phyloP scores from a whole-genome alignment of 176 grass and related monocot genomes.

The Bothriochloa decipiens region DNA sequence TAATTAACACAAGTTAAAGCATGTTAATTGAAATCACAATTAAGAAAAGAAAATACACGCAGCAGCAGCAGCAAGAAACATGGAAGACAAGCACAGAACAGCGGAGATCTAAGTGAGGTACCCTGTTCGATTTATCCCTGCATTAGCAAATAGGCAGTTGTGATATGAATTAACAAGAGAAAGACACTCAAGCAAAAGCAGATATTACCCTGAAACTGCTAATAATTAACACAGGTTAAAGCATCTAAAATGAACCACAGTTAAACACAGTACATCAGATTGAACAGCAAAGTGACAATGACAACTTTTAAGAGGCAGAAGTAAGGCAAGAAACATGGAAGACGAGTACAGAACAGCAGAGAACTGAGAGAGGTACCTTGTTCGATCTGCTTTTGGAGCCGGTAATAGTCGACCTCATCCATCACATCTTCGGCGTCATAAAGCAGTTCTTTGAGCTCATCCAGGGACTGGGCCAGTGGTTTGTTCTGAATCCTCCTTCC shows the following conservation, averaged over 20 bases:
- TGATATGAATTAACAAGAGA: background rate
- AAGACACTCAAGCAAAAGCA: background rate
- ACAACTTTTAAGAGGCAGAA: too few relatives aligned
- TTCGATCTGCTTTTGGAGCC: background rate
- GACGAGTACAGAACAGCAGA: background rate
- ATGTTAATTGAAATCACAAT: background rate
- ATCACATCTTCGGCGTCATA: conserved; percentile 22
- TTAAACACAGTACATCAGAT: too few relatives aligned
- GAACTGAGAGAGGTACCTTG: background rate
- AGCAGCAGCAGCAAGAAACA: background rate
- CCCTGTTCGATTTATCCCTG: background rate
- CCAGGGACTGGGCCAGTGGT: background rate
- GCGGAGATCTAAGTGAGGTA: background rate
- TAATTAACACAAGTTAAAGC: background rate
- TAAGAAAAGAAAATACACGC: too few relatives aligned
- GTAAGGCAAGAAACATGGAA: background rate
- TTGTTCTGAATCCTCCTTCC: background rate
- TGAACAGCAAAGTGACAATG: background rate
- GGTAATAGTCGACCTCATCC: conserved; percentile 28
- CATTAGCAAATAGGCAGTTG: background rate
- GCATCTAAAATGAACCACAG: too few relatives aligned
- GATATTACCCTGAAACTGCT: background rate
- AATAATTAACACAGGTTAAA: too few relatives aligned
- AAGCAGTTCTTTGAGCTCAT: background rate
- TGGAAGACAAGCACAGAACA: background rate